Evolutionary conservation across 2,329 filamentous ascomycete species (phyloP), one percentile per base, ranked within the genome.

Genomic region (Exophiala bonariae): DNA sequence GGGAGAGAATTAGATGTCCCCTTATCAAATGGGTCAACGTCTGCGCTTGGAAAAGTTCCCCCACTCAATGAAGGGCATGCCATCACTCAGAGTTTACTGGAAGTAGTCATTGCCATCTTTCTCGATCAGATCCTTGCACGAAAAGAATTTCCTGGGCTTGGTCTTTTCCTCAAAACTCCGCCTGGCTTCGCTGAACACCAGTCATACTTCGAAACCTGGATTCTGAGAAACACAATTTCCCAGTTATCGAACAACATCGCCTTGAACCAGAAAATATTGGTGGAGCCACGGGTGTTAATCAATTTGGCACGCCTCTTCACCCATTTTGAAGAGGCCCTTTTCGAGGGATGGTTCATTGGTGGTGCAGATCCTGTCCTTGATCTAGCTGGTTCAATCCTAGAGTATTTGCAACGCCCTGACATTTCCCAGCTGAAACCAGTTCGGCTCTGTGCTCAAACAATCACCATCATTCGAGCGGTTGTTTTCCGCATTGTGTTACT

Each of bases 331-430:
- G 93, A 99, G 65, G 88, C 89, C 4, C 85, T 96, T 10, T 96
- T 93, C 57, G 93, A 97, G 67, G 93, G 93, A 13, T 96, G 91
- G 89, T 97, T 97, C 62, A 81, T 96, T 54, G 86, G 93, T 56
- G 92, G 92, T 1, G 88, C 88, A 1, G 87, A 90, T 58, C 78
- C 82, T 3, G 79, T 93, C 58, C 78, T 97, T 23, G 91, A 97
- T 60, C 95, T 96, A 59, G 80, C 85, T 3, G 93, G 92, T 1
- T 83, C 85, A 43, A 70, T 96, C 5, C 69, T 99, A 5, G 93
- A 99, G 63, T 92, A 95, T 60, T 74, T 99, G 3, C 89, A 96
- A 63, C 81, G 87, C 8, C 86, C 91, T 0, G 89, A 96, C 11
- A 76, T 99, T 28, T 81, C 89, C 1, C 77, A 76, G 9, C 71